Conservation (phyloP, 108 stramenopile species). For the Aurantiochytrium sp. region DNA sequence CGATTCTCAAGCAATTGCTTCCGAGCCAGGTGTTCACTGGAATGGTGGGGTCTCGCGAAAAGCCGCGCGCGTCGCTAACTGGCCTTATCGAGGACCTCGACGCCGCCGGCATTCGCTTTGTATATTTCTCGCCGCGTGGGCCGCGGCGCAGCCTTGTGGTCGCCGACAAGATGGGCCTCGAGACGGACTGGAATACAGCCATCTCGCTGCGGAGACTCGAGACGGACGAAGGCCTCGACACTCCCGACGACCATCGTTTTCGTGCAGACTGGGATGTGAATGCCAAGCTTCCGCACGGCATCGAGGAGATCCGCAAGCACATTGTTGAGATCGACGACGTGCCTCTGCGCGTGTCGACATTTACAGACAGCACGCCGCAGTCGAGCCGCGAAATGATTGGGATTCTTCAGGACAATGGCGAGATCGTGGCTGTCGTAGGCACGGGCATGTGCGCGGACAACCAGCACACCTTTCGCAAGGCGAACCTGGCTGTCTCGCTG, state of each 20-base stretch:
- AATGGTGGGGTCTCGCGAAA: constrained; percentile 25
- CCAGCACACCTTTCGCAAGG: not conserved
- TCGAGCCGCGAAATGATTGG: constrained; percentile 17
- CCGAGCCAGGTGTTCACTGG: not conserved
- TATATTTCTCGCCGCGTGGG: not conserved
- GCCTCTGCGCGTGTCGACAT: constrained; percentile 33
- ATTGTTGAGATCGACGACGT: constrained; percentile 28
- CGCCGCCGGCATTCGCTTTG: constrained; percentile 29
- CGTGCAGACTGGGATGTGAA: constrained; percentile 27
- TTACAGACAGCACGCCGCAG: constrained; percentile 24
- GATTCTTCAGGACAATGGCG: constrained; percentile 32
- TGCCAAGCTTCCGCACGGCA: constrained; percentile 37
- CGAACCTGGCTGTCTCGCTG: constrained; percentile 2
- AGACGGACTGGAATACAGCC: constrained; percentile 34
- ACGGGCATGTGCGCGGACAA: not conserved
- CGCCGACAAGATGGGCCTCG: constrained; percentile 30
- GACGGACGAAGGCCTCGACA: not conserved
- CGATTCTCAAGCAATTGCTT: not conserved
- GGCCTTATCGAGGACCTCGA: constrained; percentile 14
- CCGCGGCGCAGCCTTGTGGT: not conserved
- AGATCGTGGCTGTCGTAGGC: constrained; percentile 15
- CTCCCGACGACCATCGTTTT: not conserved
- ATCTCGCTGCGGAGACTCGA: constrained; percentile 19
- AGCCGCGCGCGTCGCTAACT: not conserved
- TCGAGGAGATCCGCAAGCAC: constrained; percentile 34